Evolutionary conservation across 2,329 filamentous ascomycete genomes (phyloP).

Genomic region (Aspergillus sojae): DNA sequence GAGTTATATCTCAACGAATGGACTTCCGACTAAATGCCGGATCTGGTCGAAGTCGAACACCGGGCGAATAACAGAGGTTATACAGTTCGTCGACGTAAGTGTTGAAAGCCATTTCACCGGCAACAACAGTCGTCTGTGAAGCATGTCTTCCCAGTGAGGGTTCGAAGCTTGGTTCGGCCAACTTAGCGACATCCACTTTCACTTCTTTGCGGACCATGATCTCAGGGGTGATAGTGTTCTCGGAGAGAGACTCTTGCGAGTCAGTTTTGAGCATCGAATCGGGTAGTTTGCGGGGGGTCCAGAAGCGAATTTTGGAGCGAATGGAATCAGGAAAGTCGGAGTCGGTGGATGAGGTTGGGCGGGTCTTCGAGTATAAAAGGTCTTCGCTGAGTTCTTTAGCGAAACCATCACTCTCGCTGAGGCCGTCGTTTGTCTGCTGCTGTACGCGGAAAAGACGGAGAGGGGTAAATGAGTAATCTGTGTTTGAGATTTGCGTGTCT

Average conservation of each 20-base stretch:
- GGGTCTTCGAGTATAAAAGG: constrained; percentile 50
- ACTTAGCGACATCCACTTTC: constrained; percentile 52
- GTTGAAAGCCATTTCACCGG: constrained; percentile 26
- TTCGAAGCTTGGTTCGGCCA: constrained; percentile 25
- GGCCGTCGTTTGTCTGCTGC: constrained; percentile 62
- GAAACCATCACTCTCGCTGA: constrained; percentile 61
- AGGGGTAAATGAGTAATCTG: constrained; percentile 62
- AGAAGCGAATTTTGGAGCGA: constrained; percentile 25
- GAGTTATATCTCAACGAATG: background rate
- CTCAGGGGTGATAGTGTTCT: constrained; percentile 48
- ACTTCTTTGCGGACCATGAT: constrained; percentile 67
- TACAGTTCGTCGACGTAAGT: constrained; percentile 54
- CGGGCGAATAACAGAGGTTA: constrained; percentile 35
- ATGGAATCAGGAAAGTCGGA: constrained; percentile 25
- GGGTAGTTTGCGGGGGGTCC: constrained; percentile 21
- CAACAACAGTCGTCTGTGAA: constrained; percentile 28
- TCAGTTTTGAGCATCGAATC: background rate
- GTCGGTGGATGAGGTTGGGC: constrained; percentile 28
- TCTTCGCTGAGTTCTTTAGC: constrained; percentile 63
- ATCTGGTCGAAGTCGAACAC: constrained; percentile 31
- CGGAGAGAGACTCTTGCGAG: constrained; percentile 26
- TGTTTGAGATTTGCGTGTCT: constrained; percentile 55
- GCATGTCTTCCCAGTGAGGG: constrained; percentile 23
- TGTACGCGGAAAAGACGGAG: constrained; percentile 67
- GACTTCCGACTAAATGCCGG: constrained; percentile 16